phyloP scores from a whole-genome alignment of 2,329 filamentous ascomycete genomes.

The Fusarium graminum region DNA sequence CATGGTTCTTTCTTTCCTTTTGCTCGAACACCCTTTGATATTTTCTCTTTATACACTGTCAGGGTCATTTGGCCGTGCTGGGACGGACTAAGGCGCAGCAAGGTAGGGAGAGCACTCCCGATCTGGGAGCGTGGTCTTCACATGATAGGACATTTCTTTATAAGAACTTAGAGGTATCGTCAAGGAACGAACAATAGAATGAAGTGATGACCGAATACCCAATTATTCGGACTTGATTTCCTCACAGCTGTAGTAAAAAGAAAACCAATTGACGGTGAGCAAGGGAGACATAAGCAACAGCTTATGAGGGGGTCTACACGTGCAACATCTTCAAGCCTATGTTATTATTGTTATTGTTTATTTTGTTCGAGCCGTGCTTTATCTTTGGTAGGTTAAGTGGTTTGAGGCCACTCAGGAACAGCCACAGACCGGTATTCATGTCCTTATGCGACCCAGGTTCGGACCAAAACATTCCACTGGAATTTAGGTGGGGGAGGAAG shows the following conservation, averaged over 20 bases:
- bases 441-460: slow-evolving; percentile 32
- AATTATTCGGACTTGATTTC: not conserved
- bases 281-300: not conserved
- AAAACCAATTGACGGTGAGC: not conserved
- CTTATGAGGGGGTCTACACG: slow-evolving; percentile 4
- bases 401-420: slow-evolving; percentile 9
- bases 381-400: slow-evolving; percentile 1
- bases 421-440: slow-evolving; percentile 28
- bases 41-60: slow-evolving; percentile 32
- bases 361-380: slow-evolving; percentile 17
- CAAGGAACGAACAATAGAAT: slow-evolving; percentile 39
- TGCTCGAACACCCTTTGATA: slow-evolving; percentile 8
- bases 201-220: slow-evolving; percentile 41
- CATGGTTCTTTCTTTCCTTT: slow-evolving; percentile 21
- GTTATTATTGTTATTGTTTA: slow-evolving; percentile 10
- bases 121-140: slow-evolving; percentile 22
- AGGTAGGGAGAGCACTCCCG: slow-evolving; percentile 34
- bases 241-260: not conserved
- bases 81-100: slow-evolving; percentile 37
- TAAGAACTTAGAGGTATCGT: slow-evolving; percentile 36
- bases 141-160: slow-evolving; percentile 43
- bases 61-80: slow-evolving; percentile 31
- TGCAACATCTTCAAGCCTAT: not conserved
- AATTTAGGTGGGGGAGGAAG: slow-evolving; percentile 31
- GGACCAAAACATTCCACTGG: slow-evolving; percentile 34